Base-by-base conservation (phyloP, 2,329 filamentous ascomycete species). In the Alternaria triticina region DNA sequence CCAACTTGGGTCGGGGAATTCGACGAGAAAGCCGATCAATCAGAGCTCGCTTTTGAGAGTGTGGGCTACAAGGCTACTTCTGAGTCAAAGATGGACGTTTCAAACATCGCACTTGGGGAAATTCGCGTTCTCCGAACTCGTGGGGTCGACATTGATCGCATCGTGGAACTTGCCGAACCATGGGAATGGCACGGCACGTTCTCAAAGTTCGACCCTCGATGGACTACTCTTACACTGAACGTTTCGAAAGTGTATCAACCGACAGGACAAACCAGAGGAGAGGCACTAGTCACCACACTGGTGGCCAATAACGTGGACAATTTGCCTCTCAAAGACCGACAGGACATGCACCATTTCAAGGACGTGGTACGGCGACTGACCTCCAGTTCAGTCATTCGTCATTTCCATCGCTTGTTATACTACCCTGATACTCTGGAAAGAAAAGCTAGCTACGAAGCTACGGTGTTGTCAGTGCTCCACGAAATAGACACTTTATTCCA, bases 1-100 rank as follows among this genome's bases (percentile, higher is more conserved):
- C 49, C 57, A 15, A 52, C 47, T 12, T 59, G 57, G 57, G 28
- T 59, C 17, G 57, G 57, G 5, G 57, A 59, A 2, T 54, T 59
- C 25, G 57, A 59, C 12, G 33, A 52, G n/a, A 45, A 44, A 5
- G 23, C 44, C 57, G 22, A 36, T 25, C 57, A 59, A 23, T 27
- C 50, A 36, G 57, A 59, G 27, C 57, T 59, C 2, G 57, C 57
- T 5, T 59, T 30, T 12, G 51, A 49, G 22, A 33, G 11, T 11
- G 27, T 54, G 10, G 22, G 17, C 17, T 30, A 59, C 22, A 20
- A 50, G 6, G 47, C 47, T 6, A 59, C 57, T 22, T 12, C 4
- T 3, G 22, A 17, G 20, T 44, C 20, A 22, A 22, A 22, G 20
- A 22, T 22, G 20, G 20, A 22, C 20, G 20, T 22, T 22, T 22